phyloP scores from a whole-genome alignment of 305 asterid genomes.

The Coffea humblotiana region DNA sequence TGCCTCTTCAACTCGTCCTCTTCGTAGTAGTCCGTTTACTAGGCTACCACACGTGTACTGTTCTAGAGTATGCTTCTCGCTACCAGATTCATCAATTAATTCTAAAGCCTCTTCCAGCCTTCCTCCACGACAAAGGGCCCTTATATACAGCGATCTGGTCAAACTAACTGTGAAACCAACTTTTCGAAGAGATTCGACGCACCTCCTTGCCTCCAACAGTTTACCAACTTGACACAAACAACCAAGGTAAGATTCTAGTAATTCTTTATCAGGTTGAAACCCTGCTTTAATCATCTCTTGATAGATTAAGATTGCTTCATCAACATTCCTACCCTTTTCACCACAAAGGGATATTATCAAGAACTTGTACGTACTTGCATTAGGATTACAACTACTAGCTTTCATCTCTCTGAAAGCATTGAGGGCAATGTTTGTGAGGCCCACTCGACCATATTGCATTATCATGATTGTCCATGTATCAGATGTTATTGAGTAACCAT shows the following conservation, averaged over 20 bases:
- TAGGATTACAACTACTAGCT: conserved; percentile 53
- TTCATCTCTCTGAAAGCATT: conserved; percentile 69
- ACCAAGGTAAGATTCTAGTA: conserved; percentile 59
- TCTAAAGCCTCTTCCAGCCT: conserved; percentile 65
- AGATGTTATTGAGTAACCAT: conserved; percentile 52
- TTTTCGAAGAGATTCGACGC: conserved; percentile 47
- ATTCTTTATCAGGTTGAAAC: conserved; percentile 60
- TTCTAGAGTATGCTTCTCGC: conserved; percentile 42
- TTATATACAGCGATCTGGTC: conserved; percentile 56
- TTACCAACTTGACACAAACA: conserved; percentile 68
- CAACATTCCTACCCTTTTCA: conserved; percentile 68
- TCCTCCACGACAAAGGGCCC: conserved; percentile 80
- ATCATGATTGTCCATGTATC: conserved; percentile 93
- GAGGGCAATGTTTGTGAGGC: conserved; percentile 74
- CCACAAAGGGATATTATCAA: conserved; percentile 66
- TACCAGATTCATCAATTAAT: conserved; percentile 49
- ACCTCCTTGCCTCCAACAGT: conserved; percentile 56
- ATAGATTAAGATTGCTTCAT: conserved; percentile 58
- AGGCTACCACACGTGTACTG: conserved; percentile 74
- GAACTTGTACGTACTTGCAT: conserved; percentile 49
- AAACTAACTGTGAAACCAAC: conserved; percentile 64
- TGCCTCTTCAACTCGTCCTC: conserved; percentile 61
- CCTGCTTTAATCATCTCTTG: conserved; percentile 57
- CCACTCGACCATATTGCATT: conserved; percentile 79
- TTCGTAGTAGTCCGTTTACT: conserved; percentile 58